Conservation (phyloP, 2,329 filamentous ascomycete genomes). For the Colletotrichum sansevieriae region DNA sequence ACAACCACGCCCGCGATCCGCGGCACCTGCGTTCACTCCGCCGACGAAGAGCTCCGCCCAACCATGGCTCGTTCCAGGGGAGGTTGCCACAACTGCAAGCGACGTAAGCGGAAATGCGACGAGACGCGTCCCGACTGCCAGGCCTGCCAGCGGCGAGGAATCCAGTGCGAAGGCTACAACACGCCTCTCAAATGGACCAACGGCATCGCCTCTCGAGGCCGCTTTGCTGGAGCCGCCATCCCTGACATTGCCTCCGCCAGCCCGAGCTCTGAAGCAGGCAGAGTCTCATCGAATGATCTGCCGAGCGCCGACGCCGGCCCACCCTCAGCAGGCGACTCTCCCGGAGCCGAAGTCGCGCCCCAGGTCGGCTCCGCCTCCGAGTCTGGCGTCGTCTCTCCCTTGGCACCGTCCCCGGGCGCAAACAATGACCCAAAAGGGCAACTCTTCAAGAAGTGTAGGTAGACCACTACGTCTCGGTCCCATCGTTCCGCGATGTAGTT, state of each 20-base stretch:
- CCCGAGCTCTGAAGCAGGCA: constrained; percentile 2
- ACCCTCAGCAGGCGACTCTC: constrained; percentile 2
- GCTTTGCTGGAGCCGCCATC: constrained; percentile 33
- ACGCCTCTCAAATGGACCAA: constrained; percentile 41
- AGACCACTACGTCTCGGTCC: too few species aligned
- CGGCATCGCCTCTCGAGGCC: constrained; percentile 39
- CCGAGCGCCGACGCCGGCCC: not conserved
- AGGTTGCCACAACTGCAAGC: constrained; percentile 42
- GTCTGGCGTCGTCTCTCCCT: not conserved
- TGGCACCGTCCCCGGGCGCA: constrained; percentile 12
- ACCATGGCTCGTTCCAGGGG: constrained; percentile 39
- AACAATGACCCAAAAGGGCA: constrained; percentile 22
- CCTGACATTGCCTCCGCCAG: constrained; percentile 10
- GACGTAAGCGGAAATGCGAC: constrained; percentile 43
- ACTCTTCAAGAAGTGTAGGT: constrained; percentile 33
- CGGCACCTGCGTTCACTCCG: not conserved
- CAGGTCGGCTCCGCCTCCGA: not conserved
- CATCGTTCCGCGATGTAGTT: not conserved
- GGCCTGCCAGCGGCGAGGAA: constrained; percentile 33
- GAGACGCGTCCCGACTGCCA: constrained; percentile 41
- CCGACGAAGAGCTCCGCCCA: not conserved
- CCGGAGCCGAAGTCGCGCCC: not conserved
- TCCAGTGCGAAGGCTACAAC: constrained; percentile 41
- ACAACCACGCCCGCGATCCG: not conserved
- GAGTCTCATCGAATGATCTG: not conserved